A percentile compares a stretch with the other conserved stretches of the same genome.
Evolutionary conservation across 2,329 filamentous ascomycete genomes (phyloP).

Genomic region (Calonectria hawksworthii): DNA sequence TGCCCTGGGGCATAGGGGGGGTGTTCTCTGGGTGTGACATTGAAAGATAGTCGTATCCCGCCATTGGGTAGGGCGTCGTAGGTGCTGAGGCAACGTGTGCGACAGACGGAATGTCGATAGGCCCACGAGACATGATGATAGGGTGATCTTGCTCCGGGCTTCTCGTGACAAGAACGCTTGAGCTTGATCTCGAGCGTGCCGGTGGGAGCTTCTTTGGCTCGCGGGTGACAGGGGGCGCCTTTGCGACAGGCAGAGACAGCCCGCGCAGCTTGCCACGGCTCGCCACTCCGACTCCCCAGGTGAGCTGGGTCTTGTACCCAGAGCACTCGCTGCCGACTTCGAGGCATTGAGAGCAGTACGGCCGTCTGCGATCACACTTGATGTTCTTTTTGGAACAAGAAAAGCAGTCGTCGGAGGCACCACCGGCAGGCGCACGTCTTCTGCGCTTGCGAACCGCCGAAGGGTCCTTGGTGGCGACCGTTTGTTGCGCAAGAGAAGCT

Average conservation of each 20-base stretch:
- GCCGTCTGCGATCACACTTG: conserved; percentile 91
- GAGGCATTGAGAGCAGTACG: conserved; percentile 95
- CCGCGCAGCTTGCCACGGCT: conserved; percentile 95
- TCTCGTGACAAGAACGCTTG: conserved; percentile 50
- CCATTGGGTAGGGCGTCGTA: conserved; percentile 54
- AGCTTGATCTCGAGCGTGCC: conserved; percentile 61
- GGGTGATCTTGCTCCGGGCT: conserved; percentile 51
- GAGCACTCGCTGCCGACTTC: conserved; percentile 93
- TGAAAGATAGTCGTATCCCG: conserved; percentile 64
- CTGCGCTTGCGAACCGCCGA: conserved; percentile 77
- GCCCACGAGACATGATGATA: conserved; percentile 48
- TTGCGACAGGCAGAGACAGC: conserved; percentile 80
- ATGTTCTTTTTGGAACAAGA: conserved; percentile 86
- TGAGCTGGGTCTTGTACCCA: conserved; percentile 96
- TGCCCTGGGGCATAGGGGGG: conserved; percentile 55
- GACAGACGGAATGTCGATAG: conserved; percentile 54
- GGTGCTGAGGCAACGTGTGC: conserved; percentile 58
- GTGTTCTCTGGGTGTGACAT: conserved; percentile 63
- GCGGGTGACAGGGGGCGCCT: conserved; percentile 68
- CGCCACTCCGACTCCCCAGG: conserved; percentile 95
- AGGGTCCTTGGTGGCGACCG: conserved; percentile 62
- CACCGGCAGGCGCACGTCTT: conserved; percentile 88
- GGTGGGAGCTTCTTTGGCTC: conserved; percentile 63
- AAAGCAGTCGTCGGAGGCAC: conserved; percentile 95
- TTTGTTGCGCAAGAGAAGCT: conserved; percentile 61